These are phyloP conservation scores for Rhododendron vialii DNA, from an alignment of 148 eudicot species.

Conservation along the genomic window DNA sequence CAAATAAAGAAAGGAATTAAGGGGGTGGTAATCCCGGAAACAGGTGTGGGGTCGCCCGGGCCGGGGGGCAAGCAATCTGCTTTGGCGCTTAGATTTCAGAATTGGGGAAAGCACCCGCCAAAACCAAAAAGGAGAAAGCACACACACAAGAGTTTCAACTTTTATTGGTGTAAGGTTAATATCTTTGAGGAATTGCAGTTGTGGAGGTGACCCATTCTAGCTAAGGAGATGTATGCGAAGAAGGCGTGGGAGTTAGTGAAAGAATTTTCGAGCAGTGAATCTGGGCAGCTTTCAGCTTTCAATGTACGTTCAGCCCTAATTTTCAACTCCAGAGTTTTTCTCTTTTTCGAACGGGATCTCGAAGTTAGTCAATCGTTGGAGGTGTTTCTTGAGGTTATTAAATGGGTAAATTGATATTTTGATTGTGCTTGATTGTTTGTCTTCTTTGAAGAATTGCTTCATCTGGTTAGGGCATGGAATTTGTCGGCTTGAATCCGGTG, in stretches of 20 bases:
- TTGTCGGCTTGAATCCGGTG: no score
- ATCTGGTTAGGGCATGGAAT: neutral
- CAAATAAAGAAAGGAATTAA: no score
- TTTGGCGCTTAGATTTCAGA: neutral
- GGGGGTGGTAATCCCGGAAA: no score
- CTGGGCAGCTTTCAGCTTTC: conserved; percentile 39
- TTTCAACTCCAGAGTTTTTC: neutral
- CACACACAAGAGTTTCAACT: neutral
- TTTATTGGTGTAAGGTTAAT: neutral
- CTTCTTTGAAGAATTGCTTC: neutral
- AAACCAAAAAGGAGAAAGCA: neutral
- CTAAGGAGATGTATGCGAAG: conserved; percentile 30
- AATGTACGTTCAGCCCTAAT: conserved; percentile 22
- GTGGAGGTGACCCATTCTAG: neutral
- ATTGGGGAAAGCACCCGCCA: conserved; percentile 3
- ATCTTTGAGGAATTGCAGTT: neutral
- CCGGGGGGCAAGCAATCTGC: no score
- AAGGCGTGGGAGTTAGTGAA: conserved; percentile 43
- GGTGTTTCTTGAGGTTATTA: neutral
- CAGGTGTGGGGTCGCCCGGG: no score
- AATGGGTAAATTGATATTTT: neutral
- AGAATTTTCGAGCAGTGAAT: conserved; percentile 36
- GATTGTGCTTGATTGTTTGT: neutral
- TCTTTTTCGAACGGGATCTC: neutral
- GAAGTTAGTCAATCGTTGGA: neutral